A percentile compares a stretch with the other conserved stretches of the same genome.
Conservation (phyloP, 2,329 filamentous ascomycete genomes). For the Aaosphaeria pasadenensis region DNA sequence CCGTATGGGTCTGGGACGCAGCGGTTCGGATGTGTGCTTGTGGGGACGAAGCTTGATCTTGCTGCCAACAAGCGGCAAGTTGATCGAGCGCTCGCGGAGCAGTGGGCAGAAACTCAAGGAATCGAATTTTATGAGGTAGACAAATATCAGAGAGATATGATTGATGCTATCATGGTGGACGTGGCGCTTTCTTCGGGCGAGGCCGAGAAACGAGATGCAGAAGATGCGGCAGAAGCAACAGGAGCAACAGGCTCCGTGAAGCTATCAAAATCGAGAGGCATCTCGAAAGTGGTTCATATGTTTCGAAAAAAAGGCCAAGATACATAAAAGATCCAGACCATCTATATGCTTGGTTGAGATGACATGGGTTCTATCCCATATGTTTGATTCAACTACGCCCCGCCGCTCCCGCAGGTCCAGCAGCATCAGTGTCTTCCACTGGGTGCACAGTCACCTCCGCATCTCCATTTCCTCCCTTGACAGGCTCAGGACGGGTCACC, state of each 20-base stretch:
- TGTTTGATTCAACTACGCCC: too few species aligned
- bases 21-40: constrained; percentile 25
- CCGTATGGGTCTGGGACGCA: constrained; percentile 4
- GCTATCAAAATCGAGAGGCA: too few species aligned
- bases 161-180: constrained; percentile 11
- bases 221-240: constrained; percentile 3
- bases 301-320: too few species aligned
- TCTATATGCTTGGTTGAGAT: too few species aligned
- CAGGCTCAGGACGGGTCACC: neutral
- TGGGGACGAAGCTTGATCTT: constrained; percentile 24
- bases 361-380: too few species aligned
- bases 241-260: too few species aligned
- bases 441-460: constrained; percentile 8
- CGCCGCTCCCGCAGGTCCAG: constrained; percentile 7
- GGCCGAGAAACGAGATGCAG: constrained; percentile 4
- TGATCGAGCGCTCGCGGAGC: constrained; percentile 10
- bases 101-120: constrained; percentile 23
- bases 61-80: constrained; percentile 10
- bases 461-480: neutral
- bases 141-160: constrained; percentile 4
- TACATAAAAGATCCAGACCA: too few species aligned
- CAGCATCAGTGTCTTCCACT: constrained; percentile 13
- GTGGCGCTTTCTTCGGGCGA: constrained; percentile 13
- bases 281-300: too few species aligned
- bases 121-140: constrained; percentile 17